Evolutionary conservation across 2,329 filamentous ascomycete genomes (phyloP), one percentile per base, ranked within the genome.

Genomic region (Calonectria hawksworthii): DNA sequence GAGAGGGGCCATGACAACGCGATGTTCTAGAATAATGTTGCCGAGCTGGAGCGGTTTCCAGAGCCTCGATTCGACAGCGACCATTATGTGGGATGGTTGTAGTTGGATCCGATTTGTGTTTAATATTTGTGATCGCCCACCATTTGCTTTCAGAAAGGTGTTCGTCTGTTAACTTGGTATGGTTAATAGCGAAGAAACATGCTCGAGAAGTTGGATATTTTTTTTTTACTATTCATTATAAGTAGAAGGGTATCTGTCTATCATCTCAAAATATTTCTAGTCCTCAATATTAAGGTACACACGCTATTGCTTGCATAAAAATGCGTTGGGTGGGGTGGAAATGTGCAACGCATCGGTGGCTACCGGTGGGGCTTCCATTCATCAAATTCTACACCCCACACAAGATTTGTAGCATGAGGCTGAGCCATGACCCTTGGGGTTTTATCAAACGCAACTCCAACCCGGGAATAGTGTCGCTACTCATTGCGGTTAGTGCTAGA

Each of bases 1-100:
- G 72, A 93, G 82, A 11, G 91, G 91, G 0, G 91, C 89, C 83
- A 93, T 86, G 68, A 87, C 87, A 34, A 93, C 77, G 44, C 87
- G 84, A 76, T 88, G 85, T 56, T 86, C 80, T 51, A 89, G 81
- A 2, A 76, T 77, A 52, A 80, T 65, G 36, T 83, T 83, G 67
- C 88, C 87, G 10, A 88, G 68, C 77, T 84, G 84, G 69, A 89
- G 78, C 21, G 87, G 87, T 47, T 84, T 65, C 79, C 79, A 80
- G 8, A 80, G 71, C 50, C 34, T 78, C 18, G 79, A 80, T 21
- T 78, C 54, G 0, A 69, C n/a, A 9, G 65, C 6, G 32, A 73
- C 41, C 79, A 80, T 80, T 30, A 8, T 76, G 56, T 61, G 2
- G 28, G 32, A 2, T 21, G 11, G 23, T 41, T 28, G 14, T 7